phyloP scores from a whole-genome alignment of 2,329 filamentous ascomycete species.

The Chalaropsis ovoidea region DNA sequence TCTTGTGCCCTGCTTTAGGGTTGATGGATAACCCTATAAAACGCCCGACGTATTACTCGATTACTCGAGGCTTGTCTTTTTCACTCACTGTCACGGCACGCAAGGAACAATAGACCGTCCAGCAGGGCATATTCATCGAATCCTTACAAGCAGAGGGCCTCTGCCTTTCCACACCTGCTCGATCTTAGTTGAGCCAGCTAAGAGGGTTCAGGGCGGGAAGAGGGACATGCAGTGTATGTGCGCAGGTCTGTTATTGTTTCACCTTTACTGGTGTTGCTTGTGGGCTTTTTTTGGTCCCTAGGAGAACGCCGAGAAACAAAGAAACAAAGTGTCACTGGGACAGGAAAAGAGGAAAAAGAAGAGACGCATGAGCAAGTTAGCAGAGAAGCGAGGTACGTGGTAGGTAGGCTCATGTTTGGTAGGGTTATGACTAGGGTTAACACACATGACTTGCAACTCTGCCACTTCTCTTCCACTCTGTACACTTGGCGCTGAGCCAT shows the following conservation, averaged over 20 bases:
- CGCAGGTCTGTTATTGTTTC: constrained; percentile 4
- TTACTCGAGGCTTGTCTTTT: no score
- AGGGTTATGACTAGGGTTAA: no score
- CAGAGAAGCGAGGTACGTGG: no score
- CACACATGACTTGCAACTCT: no score
- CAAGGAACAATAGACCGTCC: no score
- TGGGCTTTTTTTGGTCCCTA: background rate
- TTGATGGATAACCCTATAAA: no score
- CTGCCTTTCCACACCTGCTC: background rate
- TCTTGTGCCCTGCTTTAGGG: no score
- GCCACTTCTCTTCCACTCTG: no score
- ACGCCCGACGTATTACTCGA: no score
- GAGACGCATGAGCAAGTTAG: no score
- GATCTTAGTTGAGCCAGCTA: background rate
- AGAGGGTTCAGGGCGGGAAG: background rate
- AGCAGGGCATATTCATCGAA: background rate
- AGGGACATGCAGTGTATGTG: constrained; percentile 7
- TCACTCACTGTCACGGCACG: no score
- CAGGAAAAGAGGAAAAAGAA: background rate
- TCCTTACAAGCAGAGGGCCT: background rate
- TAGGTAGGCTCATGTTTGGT: no score
- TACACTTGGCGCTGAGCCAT: background rate
- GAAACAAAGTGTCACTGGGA: background rate
- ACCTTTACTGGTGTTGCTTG: background rate
- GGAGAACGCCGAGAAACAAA: constrained; percentile 3